Percentiles rank a stretch among this genome's conserved stretches.
Conservation (phyloP, 805 yeast genomes). For the Yamadazyma scolyti region DNA sequence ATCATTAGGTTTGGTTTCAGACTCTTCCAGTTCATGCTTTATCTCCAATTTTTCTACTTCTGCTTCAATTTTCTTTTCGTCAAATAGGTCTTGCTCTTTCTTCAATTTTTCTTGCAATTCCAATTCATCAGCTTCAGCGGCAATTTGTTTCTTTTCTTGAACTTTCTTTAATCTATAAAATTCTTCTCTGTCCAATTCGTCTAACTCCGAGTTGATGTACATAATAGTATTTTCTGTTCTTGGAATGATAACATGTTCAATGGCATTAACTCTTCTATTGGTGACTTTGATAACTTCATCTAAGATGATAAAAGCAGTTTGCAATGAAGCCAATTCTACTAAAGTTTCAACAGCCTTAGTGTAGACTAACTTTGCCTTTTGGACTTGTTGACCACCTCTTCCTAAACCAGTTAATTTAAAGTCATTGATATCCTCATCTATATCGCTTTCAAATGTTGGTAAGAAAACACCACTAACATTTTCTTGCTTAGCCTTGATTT, state of each 20-base stretch:
- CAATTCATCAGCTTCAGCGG: slow-evolving; percentile 55
- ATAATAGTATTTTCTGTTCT: slow-evolving; percentile 93
- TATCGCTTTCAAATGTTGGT: slow-evolving; percentile 86
- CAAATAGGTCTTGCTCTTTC: slow-evolving; percentile 2
- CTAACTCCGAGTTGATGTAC: slow-evolving; percentile 91
- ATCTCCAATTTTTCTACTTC: slow-evolving; percentile 25
- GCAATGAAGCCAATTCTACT: slow-evolving; percentile 92
- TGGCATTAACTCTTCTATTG: slow-evolving; percentile 96
- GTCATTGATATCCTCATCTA: slow-evolving; percentile 84
- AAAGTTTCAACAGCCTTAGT: slow-evolving; percentile 96
- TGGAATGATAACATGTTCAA: slow-evolving; percentile 97
- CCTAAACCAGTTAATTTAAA: slow-evolving; percentile 96
- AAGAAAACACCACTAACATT: slow-evolving; percentile 94
- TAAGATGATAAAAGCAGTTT: slow-evolving; percentile 92
- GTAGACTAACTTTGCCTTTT: slow-evolving; percentile 88
- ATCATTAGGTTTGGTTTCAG: slow-evolving; percentile 7
- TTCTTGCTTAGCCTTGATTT: slow-evolving; percentile 88
- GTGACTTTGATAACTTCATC: slow-evolving; percentile 98
- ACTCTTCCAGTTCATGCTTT: slow-evolving; percentile 4
- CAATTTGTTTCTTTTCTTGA: slow-evolving; percentile 88
- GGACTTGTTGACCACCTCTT: slow-evolving; percentile 98
- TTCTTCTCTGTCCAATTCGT: slow-evolving; percentile 97
- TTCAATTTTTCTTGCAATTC: slow-evolving; percentile 12
- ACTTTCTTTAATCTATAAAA: slow-evolving; percentile 95
- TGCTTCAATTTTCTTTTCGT: slow-evolving; percentile 23